Percentiles rank a stretch among this genome's conserved stretches.
phyloP scores from a whole-genome alignment of 805 yeast genomes.

The Henningerozyma blattae region DNA sequence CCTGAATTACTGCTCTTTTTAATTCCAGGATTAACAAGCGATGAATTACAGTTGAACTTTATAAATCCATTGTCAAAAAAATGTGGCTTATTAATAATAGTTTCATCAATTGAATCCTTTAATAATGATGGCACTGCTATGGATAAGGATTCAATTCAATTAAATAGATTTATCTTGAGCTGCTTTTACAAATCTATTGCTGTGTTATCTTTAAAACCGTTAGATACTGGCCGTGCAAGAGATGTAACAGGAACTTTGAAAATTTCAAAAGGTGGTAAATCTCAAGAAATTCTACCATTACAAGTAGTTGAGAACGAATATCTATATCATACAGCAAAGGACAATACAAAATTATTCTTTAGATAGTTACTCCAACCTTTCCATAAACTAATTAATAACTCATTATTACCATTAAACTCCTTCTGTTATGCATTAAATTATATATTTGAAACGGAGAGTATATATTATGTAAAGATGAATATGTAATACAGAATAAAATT shows the following conservation, averaged over 20 bases:
- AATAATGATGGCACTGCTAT: slow-evolving; percentile 2
- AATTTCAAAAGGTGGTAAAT: slow-evolving; percentile 43
- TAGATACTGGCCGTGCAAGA: slow-evolving; percentile 69
- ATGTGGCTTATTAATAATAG: slow-evolving; percentile 17
- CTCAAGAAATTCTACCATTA: slow-evolving; percentile 11
- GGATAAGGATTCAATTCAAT: slow-evolving; percentile 15
- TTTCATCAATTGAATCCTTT: slow-evolving; percentile 11
- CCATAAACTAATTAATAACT: no score
- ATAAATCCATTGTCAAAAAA: slow-evolving; percentile 15
- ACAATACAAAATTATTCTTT: slow-evolving; percentile 31
- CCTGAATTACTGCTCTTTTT: slow-evolving; percentile 22
- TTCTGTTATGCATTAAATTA: no score
- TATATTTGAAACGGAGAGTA: no score
- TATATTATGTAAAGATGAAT: no score
- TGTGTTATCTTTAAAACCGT: slow-evolving; percentile 44
- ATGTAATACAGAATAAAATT: no score
- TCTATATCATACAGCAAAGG: slow-evolving; percentile 46
- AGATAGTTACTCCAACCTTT: no score
- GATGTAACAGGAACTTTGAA: slow-evolving; percentile 69
- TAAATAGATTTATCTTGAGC: slow-evolving; percentile 12
- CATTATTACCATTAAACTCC: no score
- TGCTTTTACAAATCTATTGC: slow-evolving; percentile 17
- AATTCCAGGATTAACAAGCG: slow-evolving; percentile 15
- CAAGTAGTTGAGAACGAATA: slow-evolving; percentile 49
- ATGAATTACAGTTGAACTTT: slow-evolving; percentile 16